These are phyloP conservation scores for Cochlearia excelsa DNA, from an alignment of 345 rosid species.

Conservation along the genomic window DNA sequence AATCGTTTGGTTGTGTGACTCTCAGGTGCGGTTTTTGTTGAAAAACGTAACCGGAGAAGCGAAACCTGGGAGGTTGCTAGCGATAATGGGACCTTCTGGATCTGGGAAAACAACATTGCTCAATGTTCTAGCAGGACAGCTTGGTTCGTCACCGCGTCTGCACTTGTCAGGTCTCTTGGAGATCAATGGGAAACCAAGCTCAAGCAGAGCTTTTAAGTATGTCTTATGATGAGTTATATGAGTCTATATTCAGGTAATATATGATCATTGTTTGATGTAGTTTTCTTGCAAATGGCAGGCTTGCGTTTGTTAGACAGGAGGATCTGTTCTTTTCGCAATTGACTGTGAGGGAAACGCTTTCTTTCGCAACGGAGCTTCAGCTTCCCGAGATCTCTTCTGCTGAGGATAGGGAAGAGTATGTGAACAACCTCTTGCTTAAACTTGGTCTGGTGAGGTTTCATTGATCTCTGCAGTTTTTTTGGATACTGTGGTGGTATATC, in stretches of 20 bases:
- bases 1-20: conserved; percentile 16
- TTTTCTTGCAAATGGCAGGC: conserved; percentile 45
- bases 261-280: conserved; percentile 20
- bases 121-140: conserved; percentile 86
- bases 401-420: conserved; percentile 82
- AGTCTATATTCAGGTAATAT: conserved; percentile 6
- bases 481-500: not conserved
- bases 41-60: conserved; percentile 90
- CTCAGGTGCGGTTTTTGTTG: conserved; percentile 78
- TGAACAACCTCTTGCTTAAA: conserved; percentile 67
- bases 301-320: conserved; percentile 91
- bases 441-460: conserved; percentile 72
- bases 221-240: not conserved
- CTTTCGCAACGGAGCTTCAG: conserved; percentile 94
- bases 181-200: conserved; percentile 67
- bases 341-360: conserved; percentile 87
- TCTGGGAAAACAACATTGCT: conserved; percentile 98
- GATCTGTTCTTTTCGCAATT: conserved; percentile 96
- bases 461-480: not conserved
- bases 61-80: conserved; percentile 85
- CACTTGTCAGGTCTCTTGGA: conserved; percentile 90
- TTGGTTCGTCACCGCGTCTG: conserved; percentile 57
- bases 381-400: conserved; percentile 59
- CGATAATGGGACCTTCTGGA: conserved; percentile 97
- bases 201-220: conserved; percentile 70